A percentile compares a stretch with the other conserved stretches of the same genome.
Evolutionary conservation across 108 stramenopile genomes (phyloP).

Genomic region (Fistulifera pelliculosa): DNA sequence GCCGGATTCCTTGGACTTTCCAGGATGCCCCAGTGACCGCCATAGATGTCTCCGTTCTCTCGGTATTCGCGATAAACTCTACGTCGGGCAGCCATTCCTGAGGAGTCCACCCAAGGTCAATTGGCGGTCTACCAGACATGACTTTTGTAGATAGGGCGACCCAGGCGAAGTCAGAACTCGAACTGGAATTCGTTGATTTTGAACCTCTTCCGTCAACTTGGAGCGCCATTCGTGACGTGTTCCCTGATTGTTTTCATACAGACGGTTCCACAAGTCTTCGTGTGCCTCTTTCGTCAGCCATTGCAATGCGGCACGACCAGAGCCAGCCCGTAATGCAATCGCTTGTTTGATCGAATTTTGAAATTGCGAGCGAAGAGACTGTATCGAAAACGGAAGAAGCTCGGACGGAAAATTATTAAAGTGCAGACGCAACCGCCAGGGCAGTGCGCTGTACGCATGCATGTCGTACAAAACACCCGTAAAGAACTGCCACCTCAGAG

Average conservation of each 20-base stretch:
- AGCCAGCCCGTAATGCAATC: conserved; percentile 55
- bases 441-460: conserved; percentile 26
- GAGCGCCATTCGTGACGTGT: background rate
- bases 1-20: conserved; percentile 54
- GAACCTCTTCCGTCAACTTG: conserved; percentile 8
- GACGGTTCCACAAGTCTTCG: conserved; percentile 56
- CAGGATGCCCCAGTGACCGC: conserved; percentile 16
- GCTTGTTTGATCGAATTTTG: conserved; percentile 82
- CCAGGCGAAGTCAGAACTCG: conserved; percentile 44
- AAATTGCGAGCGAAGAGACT: conserved; percentile 30
- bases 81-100: conserved; percentile 28
- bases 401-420: conserved; percentile 59
- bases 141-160: conserved; percentile 39
- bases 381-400: conserved; percentile 47
- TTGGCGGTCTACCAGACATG: conserved; percentile 12
- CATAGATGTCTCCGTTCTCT: conserved; percentile 2
- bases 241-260: conserved; percentile 22
- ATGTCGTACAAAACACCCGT: conserved; percentile 67
- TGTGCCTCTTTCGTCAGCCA: conserved; percentile 53
- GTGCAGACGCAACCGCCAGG: conserved; percentile 74
- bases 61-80: too few species aligned
- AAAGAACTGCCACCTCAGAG: conserved; percentile 76
- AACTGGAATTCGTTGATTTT: conserved; percentile 54
- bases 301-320: conserved; percentile 51
- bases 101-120: conserved; percentile 33